phyloP scores from a whole-genome alignment of 1,284 basidiomycete genomes.

The Boletus sp. region DNA sequence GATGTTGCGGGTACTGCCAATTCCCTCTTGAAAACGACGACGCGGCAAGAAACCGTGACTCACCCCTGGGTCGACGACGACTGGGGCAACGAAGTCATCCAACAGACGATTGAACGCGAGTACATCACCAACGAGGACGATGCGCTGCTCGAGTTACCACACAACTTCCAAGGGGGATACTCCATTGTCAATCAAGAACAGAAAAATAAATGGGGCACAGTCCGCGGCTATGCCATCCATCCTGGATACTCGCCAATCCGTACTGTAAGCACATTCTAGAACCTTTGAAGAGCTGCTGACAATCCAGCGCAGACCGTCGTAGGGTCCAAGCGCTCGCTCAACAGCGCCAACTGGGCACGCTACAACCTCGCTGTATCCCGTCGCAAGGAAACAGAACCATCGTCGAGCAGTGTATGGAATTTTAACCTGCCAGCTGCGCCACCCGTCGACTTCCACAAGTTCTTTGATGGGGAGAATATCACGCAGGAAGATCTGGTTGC shows the following conservation, averaged over 20 bases:
- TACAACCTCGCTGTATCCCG: slow-evolving; percentile 63
- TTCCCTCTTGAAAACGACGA: slow-evolving; percentile 57
- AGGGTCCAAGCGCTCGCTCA: slow-evolving; percentile 58
- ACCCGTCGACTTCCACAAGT: slow-evolving; percentile 63
- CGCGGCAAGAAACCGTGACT: slow-evolving; percentile 50
- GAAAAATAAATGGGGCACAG: slow-evolving; percentile 58
- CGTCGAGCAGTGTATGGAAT: slow-evolving; percentile 62
- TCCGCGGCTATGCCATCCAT: slow-evolving; percentile 59
- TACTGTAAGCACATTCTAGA: slow-evolving; percentile 40
- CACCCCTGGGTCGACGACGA: slow-evolving; percentile 65
- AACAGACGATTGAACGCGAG: slow-evolving; percentile 55
- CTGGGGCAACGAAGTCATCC: slow-evolving; percentile 57
- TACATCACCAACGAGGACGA: slow-evolving; percentile 61
- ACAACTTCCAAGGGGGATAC: slow-evolving; percentile 58
- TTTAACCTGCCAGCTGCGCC: slow-evolving; percentile 61
- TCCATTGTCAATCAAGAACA: slow-evolving; percentile 63
- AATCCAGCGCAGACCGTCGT: slow-evolving; percentile 49
- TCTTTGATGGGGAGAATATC: slow-evolving; percentile 65
- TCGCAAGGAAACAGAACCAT: slow-evolving; percentile 63
- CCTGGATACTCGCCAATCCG: slow-evolving; percentile 57
- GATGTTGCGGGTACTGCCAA: slow-evolving; percentile 62
- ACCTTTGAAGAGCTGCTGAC: slow-evolving; percentile 17
- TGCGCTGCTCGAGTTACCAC: slow-evolving; percentile 54
- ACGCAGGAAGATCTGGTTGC: slow-evolving; percentile 64
- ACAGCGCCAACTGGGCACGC: slow-evolving; percentile 67